A percentile compares a stretch with the other conserved stretches of the same genome.
These are phyloP conservation scores for Fusarium chlamydosporum DNA, from an alignment of 2,329 filamentous ascomycete species.

Conservation along the genomic window DNA sequence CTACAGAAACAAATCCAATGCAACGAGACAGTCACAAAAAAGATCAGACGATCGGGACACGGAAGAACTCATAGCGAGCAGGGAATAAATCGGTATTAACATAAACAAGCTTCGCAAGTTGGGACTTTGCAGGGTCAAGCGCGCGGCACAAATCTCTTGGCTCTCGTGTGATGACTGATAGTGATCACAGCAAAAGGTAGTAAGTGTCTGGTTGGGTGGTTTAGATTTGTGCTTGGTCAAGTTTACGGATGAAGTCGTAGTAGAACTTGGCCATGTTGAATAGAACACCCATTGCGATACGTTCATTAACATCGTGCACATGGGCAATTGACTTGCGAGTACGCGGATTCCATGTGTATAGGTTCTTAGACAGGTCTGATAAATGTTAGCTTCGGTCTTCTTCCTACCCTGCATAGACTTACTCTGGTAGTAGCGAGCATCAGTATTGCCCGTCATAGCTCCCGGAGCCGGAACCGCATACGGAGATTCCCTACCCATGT, in stretches of 20 bases:
- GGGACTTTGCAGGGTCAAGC: background rate
- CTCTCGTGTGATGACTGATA: background rate
- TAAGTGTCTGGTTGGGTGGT: background rate
- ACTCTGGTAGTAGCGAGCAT: constrained; percentile 21
- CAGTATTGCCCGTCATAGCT: constrained; percentile 36
- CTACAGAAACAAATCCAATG: constrained; percentile 9
- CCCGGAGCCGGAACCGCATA: constrained; percentile 17
- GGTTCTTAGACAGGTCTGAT: constrained; percentile 13
- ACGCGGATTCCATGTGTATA: constrained; percentile 16
- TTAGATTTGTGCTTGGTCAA: background rate
- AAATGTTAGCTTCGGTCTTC: background rate
- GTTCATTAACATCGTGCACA: constrained; percentile 22
- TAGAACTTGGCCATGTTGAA: constrained; percentile 24
- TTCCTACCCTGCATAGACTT: background rate
- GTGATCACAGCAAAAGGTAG: too few relatives aligned
- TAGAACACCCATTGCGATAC: constrained; percentile 27
- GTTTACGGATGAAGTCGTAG: constrained; percentile 28
- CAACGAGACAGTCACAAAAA: constrained; percentile 11
- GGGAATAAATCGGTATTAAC: background rate
- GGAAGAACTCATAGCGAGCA: constrained; percentile 1
- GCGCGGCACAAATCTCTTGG: background rate
- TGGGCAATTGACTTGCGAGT: constrained; percentile 20
- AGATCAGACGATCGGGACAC: constrained; percentile 25
- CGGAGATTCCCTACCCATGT: background rate
- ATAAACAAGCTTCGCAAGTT: background rate